Evolutionary conservation across 1,139 yeast species (phyloP).

Genomic region (Zygosaccharomyces pseudobailii): DNA sequence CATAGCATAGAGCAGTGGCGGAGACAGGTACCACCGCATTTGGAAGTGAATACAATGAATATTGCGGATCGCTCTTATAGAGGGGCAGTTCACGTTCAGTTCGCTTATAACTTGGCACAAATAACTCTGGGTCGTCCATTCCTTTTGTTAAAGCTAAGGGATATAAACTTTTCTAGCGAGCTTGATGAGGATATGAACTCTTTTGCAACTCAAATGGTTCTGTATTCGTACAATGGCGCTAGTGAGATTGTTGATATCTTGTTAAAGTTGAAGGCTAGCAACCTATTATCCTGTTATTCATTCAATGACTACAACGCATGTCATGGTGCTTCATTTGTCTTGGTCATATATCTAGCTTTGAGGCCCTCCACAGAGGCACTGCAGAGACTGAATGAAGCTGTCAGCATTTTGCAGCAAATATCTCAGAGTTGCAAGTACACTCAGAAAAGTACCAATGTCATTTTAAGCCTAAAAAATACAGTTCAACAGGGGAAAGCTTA

Average conservation of each 20-base stretch:
- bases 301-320: conserved; percentile 10
- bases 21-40: conserved; percentile 5
- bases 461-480: conserved; percentile 6
- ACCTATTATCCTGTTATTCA: conserved; percentile 7
- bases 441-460: conserved; percentile 8
- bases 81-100: conserved; percentile 9
- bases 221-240: conserved; percentile 8
- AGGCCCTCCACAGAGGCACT: conserved; percentile 10
- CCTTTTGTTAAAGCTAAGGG: conserved; percentile 6
- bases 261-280: conserved; percentile 5
- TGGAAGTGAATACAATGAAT: conserved; percentile 5
- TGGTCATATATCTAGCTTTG: conserved; percentile 7
- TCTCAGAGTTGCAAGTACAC: background rate
- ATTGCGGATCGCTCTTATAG: conserved; percentile 8
- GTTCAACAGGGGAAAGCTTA: conserved; percentile 7
- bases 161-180: conserved; percentile 5
- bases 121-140: conserved; percentile 10
- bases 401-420: conserved; percentile 6
- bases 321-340: conserved; percentile 9
- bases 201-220: conserved; percentile 8
- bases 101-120: conserved; percentile 8
- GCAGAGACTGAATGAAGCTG: conserved; percentile 5
- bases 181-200: conserved; percentile 7
- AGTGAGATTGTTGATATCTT: conserved; percentile 8
- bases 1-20: conserved; percentile 9